These are phyloP conservation scores for Polymyxa betae DNA, from an alignment of 208 protist species.

Conservation along the genomic window DNA sequence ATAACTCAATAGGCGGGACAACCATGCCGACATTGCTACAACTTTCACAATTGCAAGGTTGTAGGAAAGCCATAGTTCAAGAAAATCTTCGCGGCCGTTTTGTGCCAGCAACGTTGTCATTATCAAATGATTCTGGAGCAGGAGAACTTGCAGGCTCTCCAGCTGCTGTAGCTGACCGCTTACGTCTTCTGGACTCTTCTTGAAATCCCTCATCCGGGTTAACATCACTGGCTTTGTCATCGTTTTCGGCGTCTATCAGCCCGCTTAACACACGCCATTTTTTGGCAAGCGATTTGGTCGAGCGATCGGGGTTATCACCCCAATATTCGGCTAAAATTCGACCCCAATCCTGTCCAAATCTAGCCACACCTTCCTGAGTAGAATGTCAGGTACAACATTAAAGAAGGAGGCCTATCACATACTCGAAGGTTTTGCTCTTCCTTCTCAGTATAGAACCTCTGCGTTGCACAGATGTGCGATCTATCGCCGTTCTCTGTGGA, in stretches of 20 bases:
- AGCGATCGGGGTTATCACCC: constrained; percentile 21
- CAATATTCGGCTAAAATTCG: not conserved
- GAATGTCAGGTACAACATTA: not conserved
- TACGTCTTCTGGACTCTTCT: too few relatives aligned
- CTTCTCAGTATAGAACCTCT: constrained; percentile 34
- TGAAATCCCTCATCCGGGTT: too few relatives aligned
- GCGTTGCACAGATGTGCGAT: not conserved
- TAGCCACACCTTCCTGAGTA: constrained; percentile 12
- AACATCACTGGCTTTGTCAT: too few relatives aligned
- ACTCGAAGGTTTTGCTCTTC: constrained; percentile 9
- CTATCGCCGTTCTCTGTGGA: not conserved
- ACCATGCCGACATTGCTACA: too few relatives aligned
- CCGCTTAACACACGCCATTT: constrained; percentile 10
- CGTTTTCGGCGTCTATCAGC: not conserved
- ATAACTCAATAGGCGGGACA: too few relatives aligned
- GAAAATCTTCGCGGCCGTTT: too few relatives aligned
- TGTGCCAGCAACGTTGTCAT: too few relatives aligned
- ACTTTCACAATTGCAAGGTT: too few relatives aligned
- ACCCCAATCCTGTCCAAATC: not conserved
- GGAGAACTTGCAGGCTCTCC: too few relatives aligned
- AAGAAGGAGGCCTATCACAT: not conserved
- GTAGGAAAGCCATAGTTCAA: too few relatives aligned
- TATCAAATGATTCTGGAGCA: too few relatives aligned
- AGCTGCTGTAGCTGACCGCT: too few relatives aligned
- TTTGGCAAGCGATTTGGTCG: constrained; percentile 24